Percentiles rank a stretch among this genome's conserved stretches.
These are phyloP conservation scores for Cladophialophora psammophila DNA, from an alignment of 2,329 filamentous ascomycete species.

Conservation along the genomic window DNA sequence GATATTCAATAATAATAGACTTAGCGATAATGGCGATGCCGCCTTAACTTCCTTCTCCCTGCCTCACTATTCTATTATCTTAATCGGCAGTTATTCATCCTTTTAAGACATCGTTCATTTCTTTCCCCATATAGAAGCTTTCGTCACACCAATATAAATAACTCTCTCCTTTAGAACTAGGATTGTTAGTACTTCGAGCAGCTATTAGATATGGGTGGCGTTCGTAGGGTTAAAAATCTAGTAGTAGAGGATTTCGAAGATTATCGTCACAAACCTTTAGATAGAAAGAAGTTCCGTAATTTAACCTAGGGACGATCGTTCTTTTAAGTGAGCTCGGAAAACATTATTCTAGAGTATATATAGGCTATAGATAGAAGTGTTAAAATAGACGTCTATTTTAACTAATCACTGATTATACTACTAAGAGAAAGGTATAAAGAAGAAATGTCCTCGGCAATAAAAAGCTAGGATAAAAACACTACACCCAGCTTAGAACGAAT, in stretches of 20 bases:
- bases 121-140: neutral
- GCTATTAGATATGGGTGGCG: slow-evolving; percentile 1
- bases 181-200: neutral
- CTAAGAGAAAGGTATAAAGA: too few species aligned
- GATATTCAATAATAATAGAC: neutral
- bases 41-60: neutral
- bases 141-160: neutral
- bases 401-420: neutral
- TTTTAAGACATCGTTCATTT: neutral
- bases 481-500: too few species aligned
- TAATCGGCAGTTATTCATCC: neutral
- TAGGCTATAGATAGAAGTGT: neutral
- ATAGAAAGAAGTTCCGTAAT: neutral
- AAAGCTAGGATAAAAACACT: too few species aligned
- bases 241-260: slow-evolving; percentile 1
- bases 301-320: neutral
- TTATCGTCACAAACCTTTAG: slow-evolving; percentile 11
- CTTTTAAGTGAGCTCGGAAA: neutral
- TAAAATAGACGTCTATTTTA: neutral
- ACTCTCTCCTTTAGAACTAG: neutral
- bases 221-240: slow-evolving; percentile 7
- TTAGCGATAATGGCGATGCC: neutral
- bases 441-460: too few species aligned
- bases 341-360: neutral
- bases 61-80: neutral